Evolutionary conservation across 306 rosid species (phyloP).

Genomic region (Acacia melanoxylon): DNA sequence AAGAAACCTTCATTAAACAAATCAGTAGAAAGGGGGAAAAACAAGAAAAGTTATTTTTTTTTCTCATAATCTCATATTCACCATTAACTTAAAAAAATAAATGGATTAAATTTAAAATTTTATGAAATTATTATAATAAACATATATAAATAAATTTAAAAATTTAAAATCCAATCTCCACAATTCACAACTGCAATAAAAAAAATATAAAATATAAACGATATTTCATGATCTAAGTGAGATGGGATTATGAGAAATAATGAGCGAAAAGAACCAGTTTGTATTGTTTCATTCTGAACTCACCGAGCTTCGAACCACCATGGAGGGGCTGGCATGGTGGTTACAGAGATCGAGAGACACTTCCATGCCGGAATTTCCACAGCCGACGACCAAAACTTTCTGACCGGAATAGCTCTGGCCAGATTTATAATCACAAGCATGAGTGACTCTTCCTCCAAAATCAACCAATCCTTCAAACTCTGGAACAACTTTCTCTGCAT

Average conservation of each 20-base stretch:
- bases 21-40: not conserved
- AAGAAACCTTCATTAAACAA: not conserved
- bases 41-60: too few relatives aligned
- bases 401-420: slow-evolving; percentile 58
- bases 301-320: slow-evolving; percentile 93
- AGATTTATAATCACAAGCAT: slow-evolving; percentile 85
- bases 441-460: slow-evolving; percentile 70
- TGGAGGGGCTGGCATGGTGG: slow-evolving; percentile 69
- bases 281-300: slow-evolving; percentile 33
- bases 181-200: too few relatives aligned
- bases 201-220: too few relatives aligned
- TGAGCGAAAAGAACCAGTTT: too few relatives aligned
- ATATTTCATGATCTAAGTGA: too few relatives aligned
- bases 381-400: slow-evolving; percentile 77
- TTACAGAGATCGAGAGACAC: slow-evolving; percentile 89
- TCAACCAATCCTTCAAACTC: slow-evolving; percentile 71
- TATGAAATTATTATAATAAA: too few relatives aligned
- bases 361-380: slow-evolving; percentile 98
- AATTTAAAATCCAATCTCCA: too few relatives aligned
- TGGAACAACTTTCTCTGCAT: slow-evolving; percentile 78
- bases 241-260: too few relatives aligned
- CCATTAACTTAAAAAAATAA: too few relatives aligned
- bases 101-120: too few relatives aligned
- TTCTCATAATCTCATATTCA: too few relatives aligned
- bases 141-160: too few relatives aligned